Evolutionary conservation across 2,329 filamentous ascomycete genomes (phyloP), one percentile per base, ranked within the genome.

Genomic region (Colletotrichum destructivum): DNA sequence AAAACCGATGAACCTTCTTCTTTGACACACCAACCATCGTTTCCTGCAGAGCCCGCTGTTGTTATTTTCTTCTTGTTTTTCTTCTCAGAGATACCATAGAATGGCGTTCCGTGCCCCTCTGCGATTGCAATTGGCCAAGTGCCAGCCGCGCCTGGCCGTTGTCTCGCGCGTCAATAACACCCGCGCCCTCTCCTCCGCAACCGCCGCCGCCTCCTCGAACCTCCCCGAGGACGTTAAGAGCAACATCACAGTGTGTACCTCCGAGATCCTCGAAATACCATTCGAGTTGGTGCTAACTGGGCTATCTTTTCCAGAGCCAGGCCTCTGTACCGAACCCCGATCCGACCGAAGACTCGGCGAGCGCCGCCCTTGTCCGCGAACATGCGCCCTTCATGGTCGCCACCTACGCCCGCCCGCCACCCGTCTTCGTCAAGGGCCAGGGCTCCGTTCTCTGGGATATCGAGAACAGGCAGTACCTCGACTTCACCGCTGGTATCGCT

Each of bases 401-500:
- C 2, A 99, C 96, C 64, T 99, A 99, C 83, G 91, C 94, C 63
- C 94, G 96, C 35, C 96, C 96, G 60, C 88, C 93, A 55, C 94
- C 95, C 2, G 93, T 98, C 79, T 98, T 99, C 82, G 91, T 95
- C 70, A 93, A 92, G 81, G 96, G 95, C 74, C 86, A 94, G 79
- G 96, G 96, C 2, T 95, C 92, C 72, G 95, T 95, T 81, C 82
- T 99, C 74, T 98, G 92, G 90, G 96, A 99, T 81, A 84, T 96
- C 47, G 95, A 98, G 84, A 93, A 96, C 79, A 87, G 94, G 73
- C 91, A 91, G 80, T 99, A 98, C 81, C 88, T 99, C 40, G 96
- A 99, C 83, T 94, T 99, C 78, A 98, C 96, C 1, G 93, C 95
- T 12, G 96, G 96, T 59, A 99, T 99, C 79, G 96, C 96, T 18